Evolutionary conservation across 495 filamentous ascomycete species (phyloP), one percentile per base, ranked within the genome.

Genomic region (Geoglossum glabrum): DNA sequence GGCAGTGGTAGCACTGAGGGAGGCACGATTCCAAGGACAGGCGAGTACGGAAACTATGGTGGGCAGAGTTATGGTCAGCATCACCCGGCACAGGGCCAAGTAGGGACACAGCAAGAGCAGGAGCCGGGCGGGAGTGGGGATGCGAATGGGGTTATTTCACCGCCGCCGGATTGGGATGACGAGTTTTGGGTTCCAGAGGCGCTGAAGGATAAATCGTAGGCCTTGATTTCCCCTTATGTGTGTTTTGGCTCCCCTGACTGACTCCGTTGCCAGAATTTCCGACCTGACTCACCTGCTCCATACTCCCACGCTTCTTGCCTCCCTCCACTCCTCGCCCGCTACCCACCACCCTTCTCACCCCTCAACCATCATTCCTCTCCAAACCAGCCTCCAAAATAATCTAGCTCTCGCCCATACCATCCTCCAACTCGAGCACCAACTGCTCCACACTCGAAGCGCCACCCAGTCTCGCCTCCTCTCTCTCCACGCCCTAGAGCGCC

Each of bases 401-500:
- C 1, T 55, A 5, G 33, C 54, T 3, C 28, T 33, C 7, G 54
- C 54, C n/a, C n/a, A n/a, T 11, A 33, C 21, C 28, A 26, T 3
- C 28, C 54, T 55, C 30, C 6, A 4, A 13, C 54, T 55, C 3
- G 54, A 55, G 17, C 3, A 7, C 54, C 54, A 55, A 26, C 54
- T 55, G 25, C 25, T 21, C 7, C 21, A 33, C 23, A 33, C 28
- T 13, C 54, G 54, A 23, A 30, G 19, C 54, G 25, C 23, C 6
- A 46, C 85, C 0, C 87, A 96, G 67, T 79, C 83, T 1, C 84
- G 89, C 54, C 79, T 98, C 1, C 79, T 97, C 0, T 76, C 81
- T 1, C 79, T 90, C 21, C 84, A 87, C 64, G 87, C 85, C 6
- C 80, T 95, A 1, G 92, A 96, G 65, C 81, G 86, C n/a, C 80